Evolutionary conservation across 805 yeast species (phyloP), one percentile per base, ranked within the genome.

Genomic region (Teunomyces tritomae): DNA sequence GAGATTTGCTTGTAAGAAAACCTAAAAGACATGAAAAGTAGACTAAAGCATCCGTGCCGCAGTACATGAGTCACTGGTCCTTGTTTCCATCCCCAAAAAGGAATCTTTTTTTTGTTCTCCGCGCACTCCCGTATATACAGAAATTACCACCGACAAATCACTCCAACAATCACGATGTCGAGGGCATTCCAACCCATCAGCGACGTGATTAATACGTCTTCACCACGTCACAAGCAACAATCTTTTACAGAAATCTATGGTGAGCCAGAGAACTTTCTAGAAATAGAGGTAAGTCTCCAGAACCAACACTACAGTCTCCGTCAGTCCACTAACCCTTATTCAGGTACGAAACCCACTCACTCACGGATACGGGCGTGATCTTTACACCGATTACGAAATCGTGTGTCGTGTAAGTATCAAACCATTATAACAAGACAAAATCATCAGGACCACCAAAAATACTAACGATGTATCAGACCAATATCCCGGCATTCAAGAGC

Each of bases 201-300:
- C 54, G 77, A 72, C 39, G 61, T 71, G 16, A 65, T 71, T 45
- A 60, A 61, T 47, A 64, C 67, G 36, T 54, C 67, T 30, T 49
- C 64, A 33, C 48, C 61, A 29, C 78, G 71, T 55, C 77, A 74
- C 44, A 67, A 66, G 43, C 65, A 57, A 50, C 92, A 86, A 64
- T 77, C 89, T 3, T 84, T 84, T 63, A 87, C 82, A 53, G 96
- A 89, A 57, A 77, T 87, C 37, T 94, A 94, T 61, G 96, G 95
- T 0, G 96, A 87, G 57, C 98, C 97, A 0, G 98, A 94, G 65
- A 89, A 89, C 68, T 89, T 90, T 60, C 76, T 92, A 35, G 99
- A 92, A 67, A 83, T 94, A 30, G 97, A 91, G 65, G 45, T 42
- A 42, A 11, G 45, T 42, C n/a, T 8, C 14, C 45, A 10, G 10